Percentiles rank a stretch among this genome's conserved stretches.
Conservation (phyloP, 2,329 filamentous ascomycete species). For the Cadophora luteo-olivacea region DNA sequence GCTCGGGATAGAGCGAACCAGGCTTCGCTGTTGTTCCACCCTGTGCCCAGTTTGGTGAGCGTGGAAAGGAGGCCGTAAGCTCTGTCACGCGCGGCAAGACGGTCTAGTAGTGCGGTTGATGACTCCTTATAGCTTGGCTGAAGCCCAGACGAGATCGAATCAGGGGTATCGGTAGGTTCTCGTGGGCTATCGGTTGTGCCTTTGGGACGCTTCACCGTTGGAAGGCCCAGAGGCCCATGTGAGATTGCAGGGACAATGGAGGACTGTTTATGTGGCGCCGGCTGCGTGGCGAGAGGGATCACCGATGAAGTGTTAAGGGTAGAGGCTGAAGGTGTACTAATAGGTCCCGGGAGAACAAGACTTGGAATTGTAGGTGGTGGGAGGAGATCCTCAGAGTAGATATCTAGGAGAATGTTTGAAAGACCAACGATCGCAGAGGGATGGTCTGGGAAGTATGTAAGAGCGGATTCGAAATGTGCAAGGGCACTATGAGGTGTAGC, state of each 20-base stretch:
- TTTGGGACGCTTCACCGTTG: slow-evolving; percentile 38
- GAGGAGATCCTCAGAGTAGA: slow-evolving; percentile 74
- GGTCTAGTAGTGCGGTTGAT: slow-evolving; percentile 55
- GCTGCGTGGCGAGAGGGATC: slow-evolving; percentile 31
- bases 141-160: slow-evolving; percentile 22
- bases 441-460: slow-evolving; percentile 82
- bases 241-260: slow-evolving; percentile 31
- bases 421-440: slow-evolving; percentile 80
- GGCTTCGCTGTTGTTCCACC: slow-evolving; percentile 92
- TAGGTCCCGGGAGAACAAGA: slow-evolving; percentile 41
- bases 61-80: slow-evolving; percentile 84
- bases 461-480: slow-evolving; percentile 79
- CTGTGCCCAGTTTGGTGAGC: slow-evolving; percentile 82
- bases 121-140: slow-evolving; percentile 33
- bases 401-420: slow-evolving; percentile 84
- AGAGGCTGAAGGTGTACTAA: slow-evolving; percentile 38
- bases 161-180: slow-evolving; percentile 33
- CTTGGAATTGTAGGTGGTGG: slow-evolving; percentile 56
- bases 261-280: slow-evolving; percentile 22
- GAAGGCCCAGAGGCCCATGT: slow-evolving; percentile 43
- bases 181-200: slow-evolving; percentile 39
- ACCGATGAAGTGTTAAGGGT: slow-evolving; percentile 32
- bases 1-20: slow-evolving; percentile 90
- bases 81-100: slow-evolving; percentile 87
- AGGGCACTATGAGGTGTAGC: slow-evolving; percentile 69